phyloP scores from a whole-genome alignment of 306 rosid species.

The Gastrolobium villosum region DNA sequence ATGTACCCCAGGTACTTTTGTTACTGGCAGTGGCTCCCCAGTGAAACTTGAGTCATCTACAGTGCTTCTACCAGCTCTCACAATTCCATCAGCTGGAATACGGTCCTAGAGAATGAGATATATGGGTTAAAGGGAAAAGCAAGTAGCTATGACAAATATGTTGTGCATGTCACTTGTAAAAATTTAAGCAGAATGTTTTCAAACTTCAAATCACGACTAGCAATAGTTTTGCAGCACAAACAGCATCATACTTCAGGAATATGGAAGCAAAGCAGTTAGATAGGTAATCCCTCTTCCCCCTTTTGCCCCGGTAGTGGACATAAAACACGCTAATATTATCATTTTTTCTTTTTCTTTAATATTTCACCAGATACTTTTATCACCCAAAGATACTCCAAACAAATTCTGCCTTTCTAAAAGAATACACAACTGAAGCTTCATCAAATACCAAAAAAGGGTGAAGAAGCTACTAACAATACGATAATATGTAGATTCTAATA shows the following conservation, averaged over 20 bases:
- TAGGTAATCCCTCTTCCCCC: conserved; percentile 19
- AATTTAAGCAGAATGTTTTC: conserved; percentile 33
- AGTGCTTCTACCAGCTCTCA: conserved; percentile 92
- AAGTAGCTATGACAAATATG: conserved; percentile 30
- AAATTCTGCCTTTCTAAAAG: neutral
- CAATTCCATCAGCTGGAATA: conserved; percentile 96
- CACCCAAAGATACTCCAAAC: conserved; percentile 9
- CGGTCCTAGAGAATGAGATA: conserved; percentile 70
- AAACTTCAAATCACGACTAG: conserved; percentile 36
- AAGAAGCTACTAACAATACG: conserved; percentile 32
- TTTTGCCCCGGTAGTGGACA: conserved; percentile 29
- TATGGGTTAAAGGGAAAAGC: conserved; percentile 34
- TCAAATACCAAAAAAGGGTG: conserved; percentile 16
- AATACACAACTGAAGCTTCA: conserved; percentile 30
- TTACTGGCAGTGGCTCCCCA: conserved; percentile 96
- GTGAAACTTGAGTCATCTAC: conserved; percentile 96
- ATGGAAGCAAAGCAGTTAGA: conserved; percentile 30
- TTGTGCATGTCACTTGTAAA: conserved; percentile 21
- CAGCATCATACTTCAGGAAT: conserved; percentile 28
- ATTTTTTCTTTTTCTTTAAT: conserved; percentile 15
- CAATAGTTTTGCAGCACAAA: conserved; percentile 46
- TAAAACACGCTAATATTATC: conserved; percentile 4
- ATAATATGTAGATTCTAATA: conserved; percentile 39
- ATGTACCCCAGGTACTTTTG: conserved; percentile 94
- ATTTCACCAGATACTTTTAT: conserved; percentile 29